Evolutionary conservation across 148 eudicot species (phyloP).

Genomic region (Arbutus unedo): DNA sequence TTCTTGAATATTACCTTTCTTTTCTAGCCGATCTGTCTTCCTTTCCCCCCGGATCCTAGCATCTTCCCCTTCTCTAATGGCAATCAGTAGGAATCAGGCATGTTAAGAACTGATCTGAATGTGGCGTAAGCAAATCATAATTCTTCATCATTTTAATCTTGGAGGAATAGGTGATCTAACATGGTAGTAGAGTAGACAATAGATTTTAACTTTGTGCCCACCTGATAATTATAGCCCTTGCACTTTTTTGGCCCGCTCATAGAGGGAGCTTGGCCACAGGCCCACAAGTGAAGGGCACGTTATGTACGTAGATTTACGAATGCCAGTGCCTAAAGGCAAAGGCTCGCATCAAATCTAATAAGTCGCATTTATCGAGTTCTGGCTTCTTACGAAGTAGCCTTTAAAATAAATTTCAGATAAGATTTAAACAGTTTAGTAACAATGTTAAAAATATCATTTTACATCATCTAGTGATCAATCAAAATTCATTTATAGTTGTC

Average conservation of each 20-base stretch:
- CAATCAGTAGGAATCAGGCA: background rate
- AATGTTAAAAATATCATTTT: no score
- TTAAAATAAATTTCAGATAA: no score
- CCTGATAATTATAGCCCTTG: background rate
- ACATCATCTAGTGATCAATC: no score
- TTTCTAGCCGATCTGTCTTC: background rate
- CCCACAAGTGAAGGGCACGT: background rate
- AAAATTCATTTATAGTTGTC: no score
- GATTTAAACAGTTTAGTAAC: no score
- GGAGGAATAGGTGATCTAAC: background rate
- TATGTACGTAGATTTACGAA: no score
- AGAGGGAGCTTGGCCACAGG: background rate
- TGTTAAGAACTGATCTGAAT: background rate
- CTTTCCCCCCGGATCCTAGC: background rate
- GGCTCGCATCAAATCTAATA: no score
- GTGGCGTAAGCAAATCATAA: background rate
- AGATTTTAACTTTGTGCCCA: background rate
- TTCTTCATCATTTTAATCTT: background rate
- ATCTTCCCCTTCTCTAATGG: background rate
- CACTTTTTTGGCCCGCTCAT: background rate
- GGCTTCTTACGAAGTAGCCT: no score
- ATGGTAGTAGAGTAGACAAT: background rate
- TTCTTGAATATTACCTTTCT: constrained; percentile 7
- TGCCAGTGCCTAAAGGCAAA: no score
- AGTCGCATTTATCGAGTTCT: no score